These are phyloP conservation scores for Paramecium tetraurelia DNA, from an alignment of 73 alveolate genomes.

Conservation along the genomic window DNA sequence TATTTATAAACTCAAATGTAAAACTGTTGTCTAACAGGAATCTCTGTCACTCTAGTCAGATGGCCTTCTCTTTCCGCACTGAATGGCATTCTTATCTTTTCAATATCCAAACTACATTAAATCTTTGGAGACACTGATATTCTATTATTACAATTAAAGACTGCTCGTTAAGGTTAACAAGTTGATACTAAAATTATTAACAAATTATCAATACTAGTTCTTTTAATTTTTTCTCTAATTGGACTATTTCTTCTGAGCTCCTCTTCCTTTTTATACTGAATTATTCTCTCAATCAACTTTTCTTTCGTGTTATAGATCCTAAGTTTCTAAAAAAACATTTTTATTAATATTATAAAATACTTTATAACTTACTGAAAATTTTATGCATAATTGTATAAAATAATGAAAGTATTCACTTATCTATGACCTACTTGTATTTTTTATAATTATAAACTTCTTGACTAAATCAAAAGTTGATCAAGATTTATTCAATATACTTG, in stretches of 20 bases:
- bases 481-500: too few species aligned
- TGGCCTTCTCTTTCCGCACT: not conserved
- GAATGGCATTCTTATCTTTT: constrained; percentile 9
- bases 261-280: not conserved
- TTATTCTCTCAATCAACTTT: not conserved
- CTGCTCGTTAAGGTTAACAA: not conserved
- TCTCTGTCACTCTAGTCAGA: not conserved
- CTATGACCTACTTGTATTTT: not conserved
- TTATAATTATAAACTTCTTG: not conserved
- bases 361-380: not conserved
- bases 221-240: not conserved
- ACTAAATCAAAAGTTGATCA: not conserved
- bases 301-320: constrained; percentile 3
- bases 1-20: not conserved
- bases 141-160: not conserved
- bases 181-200: not conserved
- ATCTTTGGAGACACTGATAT: not conserved
- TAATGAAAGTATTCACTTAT: not conserved
- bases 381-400: not conserved
- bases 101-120: not conserved
- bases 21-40: not conserved
- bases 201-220: not conserved
- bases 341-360: not conserved
- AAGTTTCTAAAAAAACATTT: constrained; percentile 37
- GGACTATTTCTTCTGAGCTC: not conserved